Percentiles rank a stretch among this genome's conserved stretches.
phyloP scores from a whole-genome alignment of 2,329 filamentous ascomycete species.

The Trichoderma arundinaceum region DNA sequence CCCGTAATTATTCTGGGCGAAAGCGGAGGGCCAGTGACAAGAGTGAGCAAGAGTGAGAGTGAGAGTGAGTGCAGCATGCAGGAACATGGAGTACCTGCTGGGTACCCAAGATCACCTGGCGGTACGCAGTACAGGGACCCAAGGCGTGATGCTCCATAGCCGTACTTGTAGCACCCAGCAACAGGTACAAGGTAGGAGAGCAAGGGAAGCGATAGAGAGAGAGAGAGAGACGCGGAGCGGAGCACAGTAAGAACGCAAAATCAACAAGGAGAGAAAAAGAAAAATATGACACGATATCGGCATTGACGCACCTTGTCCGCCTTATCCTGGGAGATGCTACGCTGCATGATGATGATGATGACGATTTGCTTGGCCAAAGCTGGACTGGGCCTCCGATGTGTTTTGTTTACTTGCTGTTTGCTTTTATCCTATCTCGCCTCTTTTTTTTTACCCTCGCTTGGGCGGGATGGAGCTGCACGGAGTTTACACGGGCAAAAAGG shows the following conservation, averaged over 20 bases:
- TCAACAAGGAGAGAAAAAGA: no score
- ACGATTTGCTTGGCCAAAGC: not conserved
- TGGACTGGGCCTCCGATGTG: not conserved
- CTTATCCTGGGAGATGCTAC: no score
- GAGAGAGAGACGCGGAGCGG: no score
- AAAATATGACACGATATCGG: no score
- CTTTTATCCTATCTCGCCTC: not conserved
- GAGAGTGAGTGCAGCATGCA: slow-evolving; percentile 28
- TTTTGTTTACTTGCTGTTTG: not conserved
- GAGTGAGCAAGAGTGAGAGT: not conserved
- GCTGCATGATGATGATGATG: not conserved
- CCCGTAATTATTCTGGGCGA: no score
- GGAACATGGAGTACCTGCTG: slow-evolving; percentile 23
- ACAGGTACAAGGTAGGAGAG: no score
- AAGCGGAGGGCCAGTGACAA: no score
- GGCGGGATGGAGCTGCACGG: not conserved
- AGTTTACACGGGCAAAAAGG: not conserved
- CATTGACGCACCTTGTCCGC: no score
- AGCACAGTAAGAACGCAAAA: no score
- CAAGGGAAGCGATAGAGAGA: no score
- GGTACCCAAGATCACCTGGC: not conserved
- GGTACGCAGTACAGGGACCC: not conserved
- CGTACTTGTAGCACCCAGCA: no score
- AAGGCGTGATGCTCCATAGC: no score
- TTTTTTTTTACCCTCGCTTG: not conserved